Evolutionary conservation across 148 eudicot genomes (phyloP), one percentile per base, ranked within the genome.

Genomic region (Arctostaphylos glauca): DNA sequence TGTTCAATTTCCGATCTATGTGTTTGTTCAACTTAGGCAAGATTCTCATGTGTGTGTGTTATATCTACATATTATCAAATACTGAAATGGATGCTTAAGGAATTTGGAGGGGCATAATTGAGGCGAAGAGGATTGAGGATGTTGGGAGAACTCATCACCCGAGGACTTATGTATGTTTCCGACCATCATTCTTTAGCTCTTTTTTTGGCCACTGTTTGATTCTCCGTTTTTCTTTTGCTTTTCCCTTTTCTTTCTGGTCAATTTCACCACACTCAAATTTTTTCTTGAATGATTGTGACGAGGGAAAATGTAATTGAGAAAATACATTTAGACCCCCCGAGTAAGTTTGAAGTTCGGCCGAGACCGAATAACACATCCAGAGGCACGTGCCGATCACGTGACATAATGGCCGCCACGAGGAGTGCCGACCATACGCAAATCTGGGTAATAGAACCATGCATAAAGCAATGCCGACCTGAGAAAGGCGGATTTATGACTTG

Each of bases 81-180:
- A 3, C 38, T 31, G 0, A 55, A 0, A 5, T 74, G 18, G 58
- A 10, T 41, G 74, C 10, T 50, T n/a, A 25, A 78, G 75, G 60
- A 68, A 48, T 46, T 47, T 43, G 15, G 41, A 75, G 25, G 31
- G 78, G n/a, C n/a, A n/a, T 18, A 53, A 19, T 84, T 52, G 82
- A 74, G 19, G 47, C 16, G 15, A 67, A 62, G 43, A 66, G 62
- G 12, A 76, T 16, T 31, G 47, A 89, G 88, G 81, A 95, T 95
- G 98, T 88, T 92, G 89, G 96, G 96, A 23, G 93, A 92, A 25
- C 84, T 94, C 78, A 84, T 95, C 76, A 89, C 94, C 81, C 82
- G 92, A 76, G 85, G 83, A 73, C 93, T 92, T 84, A 80, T 95
- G 98, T 95, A 94, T 66, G 96, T 89, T 31, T 14, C 70, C 60